Base-by-base conservation (phyloP, 2,329 filamentous ascomycete species). In the Plectosphaerella plurivora region DNA sequence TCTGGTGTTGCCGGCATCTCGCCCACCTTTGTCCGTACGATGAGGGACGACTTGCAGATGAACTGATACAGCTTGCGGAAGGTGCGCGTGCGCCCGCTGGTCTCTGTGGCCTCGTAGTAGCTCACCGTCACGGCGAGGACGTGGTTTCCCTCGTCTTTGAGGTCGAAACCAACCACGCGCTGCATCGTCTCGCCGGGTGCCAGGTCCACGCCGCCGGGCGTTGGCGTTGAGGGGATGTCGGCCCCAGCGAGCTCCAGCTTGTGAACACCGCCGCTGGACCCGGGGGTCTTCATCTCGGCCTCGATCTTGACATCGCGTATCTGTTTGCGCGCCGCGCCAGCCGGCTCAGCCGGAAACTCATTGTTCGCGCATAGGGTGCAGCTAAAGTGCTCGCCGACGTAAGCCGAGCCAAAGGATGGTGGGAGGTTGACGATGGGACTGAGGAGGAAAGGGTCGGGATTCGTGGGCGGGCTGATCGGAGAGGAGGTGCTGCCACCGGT, bases 31-130 rank as follows among this genome's bases (percentile, higher is more conserved):
- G 93, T 97, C 57, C 93, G 79, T 54, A 99, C 93, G 57, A 92
- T 90, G 59, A 99, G 75, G 55, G 91, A 88, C 39, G 90, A 84
- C 73, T 96, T 93, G 65, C 92, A 94, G 51, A 95, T 86, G 65
- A 99, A 99, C 68, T 97, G 94, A 69, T 97, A 99, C 55, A 99
- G 74, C 73, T 97, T 97, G 59, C 93, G 79, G 66, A 97, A 97
- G 10, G 91, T 96, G 54, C 94, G 78, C 37, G 89, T 87, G 48
- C 90, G 81, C 3, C 83, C 83, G 57, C 79, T 82, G 16, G 81
- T 84, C 60, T 88, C 75, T n/a, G 80, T 81, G 0, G 89, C 91
- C 70, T 97, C 93, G 51, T 91, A 95, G 71, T 97, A 97, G 59
- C 88, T 93, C 54, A 97, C 89, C 51, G 91, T 97, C 55, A 97